Percentiles rank a stretch among this genome's conserved stretches.
Conservation (phyloP, 768 basidiomycete species). For the Clitopilus passeckerianus region DNA sequence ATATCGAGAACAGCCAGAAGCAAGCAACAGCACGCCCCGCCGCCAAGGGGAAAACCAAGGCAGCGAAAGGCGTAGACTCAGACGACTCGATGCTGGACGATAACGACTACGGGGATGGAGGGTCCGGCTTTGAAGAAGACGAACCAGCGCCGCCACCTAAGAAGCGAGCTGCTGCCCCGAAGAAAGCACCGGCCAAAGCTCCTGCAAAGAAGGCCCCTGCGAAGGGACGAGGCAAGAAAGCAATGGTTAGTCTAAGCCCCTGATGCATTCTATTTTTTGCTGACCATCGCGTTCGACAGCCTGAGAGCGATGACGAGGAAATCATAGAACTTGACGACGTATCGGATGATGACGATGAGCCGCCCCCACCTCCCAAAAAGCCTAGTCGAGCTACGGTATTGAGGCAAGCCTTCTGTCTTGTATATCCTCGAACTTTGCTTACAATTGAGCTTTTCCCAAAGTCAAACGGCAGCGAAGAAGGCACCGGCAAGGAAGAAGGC, state of each 20-base stretch:
- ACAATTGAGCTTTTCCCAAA: conserved; percentile 4
- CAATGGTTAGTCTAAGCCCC: conserved; percentile 22
- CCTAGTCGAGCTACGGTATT: conserved; percentile 62
- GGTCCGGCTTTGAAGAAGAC: conserved; percentile 50
- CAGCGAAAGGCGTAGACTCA: conserved; percentile 41
- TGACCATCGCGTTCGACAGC: neutral
- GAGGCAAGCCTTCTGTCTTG: conserved; percentile 39
- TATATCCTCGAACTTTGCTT: neutral
- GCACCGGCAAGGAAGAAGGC: conserved; percentile 49
- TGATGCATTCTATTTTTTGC: neutral
- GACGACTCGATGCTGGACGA: conserved; percentile 84
- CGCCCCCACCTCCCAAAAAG: conserved; percentile 44
- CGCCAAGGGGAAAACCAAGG: conserved; percentile 49
- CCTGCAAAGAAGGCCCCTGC: conserved; percentile 39
- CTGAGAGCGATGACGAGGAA: conserved; percentile 41
- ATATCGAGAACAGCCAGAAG: conserved; percentile 39
- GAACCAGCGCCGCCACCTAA: conserved; percentile 42
- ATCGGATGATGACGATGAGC: conserved; percentile 48
- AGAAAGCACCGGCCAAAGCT: conserved; percentile 25
- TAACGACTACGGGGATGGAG: conserved; percentile 36
- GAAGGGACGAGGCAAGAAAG: conserved; percentile 53
- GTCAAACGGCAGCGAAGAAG: conserved; percentile 34
- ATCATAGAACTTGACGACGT: conserved; percentile 53
- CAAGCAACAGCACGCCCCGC: conserved; percentile 17
- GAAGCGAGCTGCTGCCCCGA: conserved; percentile 34